Evolutionary conservation across 495 filamentous ascomycete species (phyloP).

Genomic region (Thozetella sp.): DNA sequence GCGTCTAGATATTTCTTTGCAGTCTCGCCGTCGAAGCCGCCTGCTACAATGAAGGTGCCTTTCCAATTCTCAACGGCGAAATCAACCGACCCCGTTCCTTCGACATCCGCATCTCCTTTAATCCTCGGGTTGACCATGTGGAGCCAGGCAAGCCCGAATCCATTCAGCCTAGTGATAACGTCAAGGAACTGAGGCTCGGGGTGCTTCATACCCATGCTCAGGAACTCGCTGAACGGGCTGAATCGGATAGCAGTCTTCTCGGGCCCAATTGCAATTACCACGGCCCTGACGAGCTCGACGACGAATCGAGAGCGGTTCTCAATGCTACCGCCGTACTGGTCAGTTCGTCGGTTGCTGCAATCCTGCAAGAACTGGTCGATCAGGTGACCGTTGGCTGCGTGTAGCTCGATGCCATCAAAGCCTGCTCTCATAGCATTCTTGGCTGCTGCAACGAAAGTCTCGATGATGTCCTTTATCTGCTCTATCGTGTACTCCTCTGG

Average conservation of each 20-base stretch:
- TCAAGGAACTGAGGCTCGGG: conserved; percentile 65
- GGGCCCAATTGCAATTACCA: conserved; percentile 64
- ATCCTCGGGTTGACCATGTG: conserved; percentile 64
- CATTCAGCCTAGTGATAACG: conserved; percentile 46
- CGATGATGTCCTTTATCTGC: conserved; percentile 60
- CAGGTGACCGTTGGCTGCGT: conserved; percentile 75
- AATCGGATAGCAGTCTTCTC: conserved; percentile 65
- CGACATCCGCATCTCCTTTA: conserved; percentile 27
- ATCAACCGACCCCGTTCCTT: conserved; percentile 48
- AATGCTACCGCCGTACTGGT: conserved; percentile 70
- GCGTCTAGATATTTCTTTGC: conserved; percentile 54
- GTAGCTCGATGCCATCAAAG: conserved; percentile 79
- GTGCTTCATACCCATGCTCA: conserved; percentile 69
- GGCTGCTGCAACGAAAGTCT: conserved; percentile 62
- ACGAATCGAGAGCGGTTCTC: conserved; percentile 70
- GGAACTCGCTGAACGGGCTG: conserved; percentile 65
- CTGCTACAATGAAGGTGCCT: conserved; percentile 61
- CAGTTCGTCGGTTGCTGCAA: conserved; percentile 62
- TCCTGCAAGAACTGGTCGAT: conserved; percentile 76
- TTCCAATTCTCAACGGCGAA: conserved; percentile 52
- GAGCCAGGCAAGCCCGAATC: conserved; percentile 61
- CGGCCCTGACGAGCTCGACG: conserved; percentile 64
- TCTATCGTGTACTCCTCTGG: conserved; percentile 53
- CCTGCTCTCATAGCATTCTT: conserved; percentile 66
- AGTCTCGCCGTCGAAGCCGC: conserved; percentile 51